phyloP scores from a whole-genome alignment of 2,329 filamentous ascomycete genomes.

The Cladosporium sp. region DNA sequence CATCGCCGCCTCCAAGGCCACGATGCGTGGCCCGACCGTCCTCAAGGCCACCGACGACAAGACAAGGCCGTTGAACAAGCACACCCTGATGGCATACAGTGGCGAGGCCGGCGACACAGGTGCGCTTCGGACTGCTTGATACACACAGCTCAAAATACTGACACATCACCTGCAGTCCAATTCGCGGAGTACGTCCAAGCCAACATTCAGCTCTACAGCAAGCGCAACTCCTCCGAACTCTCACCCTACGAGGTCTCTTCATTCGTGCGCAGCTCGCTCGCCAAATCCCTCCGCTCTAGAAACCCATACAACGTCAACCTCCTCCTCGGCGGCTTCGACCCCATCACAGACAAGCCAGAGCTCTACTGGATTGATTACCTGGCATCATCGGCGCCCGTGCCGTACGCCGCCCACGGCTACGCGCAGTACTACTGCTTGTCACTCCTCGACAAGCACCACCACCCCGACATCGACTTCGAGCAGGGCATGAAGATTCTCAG shows the following conservation, averaged over 20 bases:
- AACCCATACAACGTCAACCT: constrained; percentile 98
- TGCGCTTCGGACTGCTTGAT: constrained; percentile 43
- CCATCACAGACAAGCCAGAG: constrained; percentile 84
- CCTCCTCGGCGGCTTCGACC: constrained; percentile 88
- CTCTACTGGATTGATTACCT: constrained; percentile 98
- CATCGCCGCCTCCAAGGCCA: constrained; percentile 94
- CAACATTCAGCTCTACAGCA: constrained; percentile 96
- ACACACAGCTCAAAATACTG: neutral
- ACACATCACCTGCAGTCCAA: constrained; percentile 65
- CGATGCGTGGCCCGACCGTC: constrained; percentile 95
- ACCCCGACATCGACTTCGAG: constrained; percentile 86
- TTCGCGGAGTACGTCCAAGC: constrained; percentile 99
- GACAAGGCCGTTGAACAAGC: constrained; percentile 86
- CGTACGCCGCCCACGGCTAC: constrained; percentile 97
- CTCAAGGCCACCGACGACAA: constrained; percentile 97
- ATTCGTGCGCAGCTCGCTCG: constrained; percentile 93
- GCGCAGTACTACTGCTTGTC: constrained; percentile 99
- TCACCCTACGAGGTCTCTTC: constrained; percentile 84
- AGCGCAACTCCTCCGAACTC: constrained; percentile 94
- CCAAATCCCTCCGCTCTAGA: constrained; percentile 82
- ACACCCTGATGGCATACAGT: constrained; percentile 91
- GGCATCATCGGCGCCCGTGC: constrained; percentile 80
- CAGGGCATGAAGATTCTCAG: constrained; percentile 88
- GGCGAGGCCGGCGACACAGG: constrained; percentile 95
- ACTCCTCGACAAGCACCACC: constrained; percentile 97